A percentile compares a stretch with the other conserved stretches of the same genome.
Conservation (phyloP, 306 rosid species). For the Urtica urens region DNA sequence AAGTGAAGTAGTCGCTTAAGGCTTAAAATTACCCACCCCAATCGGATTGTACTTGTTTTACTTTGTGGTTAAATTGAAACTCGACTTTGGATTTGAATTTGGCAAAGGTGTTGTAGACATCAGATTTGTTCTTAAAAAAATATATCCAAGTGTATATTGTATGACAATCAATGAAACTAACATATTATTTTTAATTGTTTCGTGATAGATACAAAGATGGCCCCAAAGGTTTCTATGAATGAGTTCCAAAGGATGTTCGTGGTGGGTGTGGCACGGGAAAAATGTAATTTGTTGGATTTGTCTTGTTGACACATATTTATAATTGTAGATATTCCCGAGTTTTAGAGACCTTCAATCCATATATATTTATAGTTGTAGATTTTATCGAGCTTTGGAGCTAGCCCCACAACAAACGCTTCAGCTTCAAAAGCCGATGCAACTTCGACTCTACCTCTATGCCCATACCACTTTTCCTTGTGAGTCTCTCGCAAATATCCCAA, state of each 20-base stretch:
- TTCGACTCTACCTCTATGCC: too few relatives aligned
- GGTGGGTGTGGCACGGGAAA: conserved; percentile 1
- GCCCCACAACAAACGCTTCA: too few relatives aligned
- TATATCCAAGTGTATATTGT: neutral
- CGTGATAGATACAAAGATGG: neutral
- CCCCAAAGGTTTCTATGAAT: conserved; percentile 1
- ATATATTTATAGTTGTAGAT: too few relatives aligned
- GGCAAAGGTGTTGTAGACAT: neutral
- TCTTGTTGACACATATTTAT: neutral
- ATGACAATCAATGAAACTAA: neutral
- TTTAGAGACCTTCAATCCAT: too few relatives aligned
- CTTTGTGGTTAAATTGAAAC: neutral
- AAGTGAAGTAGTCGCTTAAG: neutral
- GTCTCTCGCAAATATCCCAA: too few relatives aligned
- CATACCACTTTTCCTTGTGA: too few relatives aligned
- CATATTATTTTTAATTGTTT: neutral
- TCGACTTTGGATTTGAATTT: neutral
- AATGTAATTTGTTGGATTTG: neutral
- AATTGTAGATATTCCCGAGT: too few relatives aligned
- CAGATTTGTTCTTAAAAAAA: neutral
- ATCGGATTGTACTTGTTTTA: neutral
- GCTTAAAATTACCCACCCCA: neutral
- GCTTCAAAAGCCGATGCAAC: too few relatives aligned
- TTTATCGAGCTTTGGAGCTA: too few relatives aligned
- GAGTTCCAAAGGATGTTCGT: neutral